Evolutionary conservation across 2,329 filamentous ascomycete species (phyloP), one percentile per base, ranked within the genome.

Genomic region (Akanthomyces dipterigenus): DNA sequence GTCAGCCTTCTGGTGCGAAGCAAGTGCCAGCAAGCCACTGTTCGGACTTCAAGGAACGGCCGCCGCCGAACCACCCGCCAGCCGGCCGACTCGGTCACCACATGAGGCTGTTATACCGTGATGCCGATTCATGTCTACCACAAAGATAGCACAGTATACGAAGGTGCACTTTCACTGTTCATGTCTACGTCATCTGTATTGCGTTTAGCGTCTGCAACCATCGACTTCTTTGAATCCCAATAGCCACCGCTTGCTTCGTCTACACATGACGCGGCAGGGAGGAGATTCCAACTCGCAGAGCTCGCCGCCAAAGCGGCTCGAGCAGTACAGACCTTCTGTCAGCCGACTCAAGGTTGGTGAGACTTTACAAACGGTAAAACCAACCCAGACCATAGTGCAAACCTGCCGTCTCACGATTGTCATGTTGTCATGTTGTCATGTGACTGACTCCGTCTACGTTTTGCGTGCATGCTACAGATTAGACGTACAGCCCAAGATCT

Each of bases 301-400:
- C 49, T 38, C 49, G 49, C 40, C n/a, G 26, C 26, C 18, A n/a
- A 22, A 14, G 28, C 24, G 22, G 16, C 49, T 36, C 12, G 56
- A 53, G 38, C 48, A 34, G 11, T 40, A 26, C 36, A 59, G n/a
- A 22, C 28, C 34, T 28, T n/a, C 49, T 11, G 49, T 54, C 22
- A 48, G 58, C 50, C 53, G 60, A n/a, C 60, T 62, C 24, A 53
- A 38, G n/a, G 38, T 45, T n/a, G 60, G 60, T 46, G 60, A 62
- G 38, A 51, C 36, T 18, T 48, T 62, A 40, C 53, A 51, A 56
- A 38, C 53, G 60, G 60, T 62, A 62, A 54, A 57, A 3, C 4
- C n/a, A 55, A 22, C n/a, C 22, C 28, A 48, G 20, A 26, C 22
- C 20, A 16, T 18, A 34, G 11, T 31, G 50, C 38, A 20, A 43